Base-by-base conservation (phyloP, 331 rosid genomes). In the Dryas integrifolia region DNA sequence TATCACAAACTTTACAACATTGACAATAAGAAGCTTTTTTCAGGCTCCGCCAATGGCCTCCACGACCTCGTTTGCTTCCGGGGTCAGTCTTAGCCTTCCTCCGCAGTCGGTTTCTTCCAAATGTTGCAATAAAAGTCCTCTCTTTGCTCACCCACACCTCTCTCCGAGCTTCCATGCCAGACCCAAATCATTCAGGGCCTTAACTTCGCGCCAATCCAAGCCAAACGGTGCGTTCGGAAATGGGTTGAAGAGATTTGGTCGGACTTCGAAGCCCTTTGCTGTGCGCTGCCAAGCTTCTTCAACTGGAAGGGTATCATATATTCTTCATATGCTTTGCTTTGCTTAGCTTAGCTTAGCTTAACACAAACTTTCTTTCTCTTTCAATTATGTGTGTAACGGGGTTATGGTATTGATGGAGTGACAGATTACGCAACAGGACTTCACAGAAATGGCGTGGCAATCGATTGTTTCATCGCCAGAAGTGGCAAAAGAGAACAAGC, bases 391-490 rank as follows among this genome's bases (percentile, higher is more conserved):
- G 14, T 8, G 11, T 39, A 21, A 62, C 35, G 55, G 16, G 44
- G 18, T 49, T 67, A 73, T 59, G 67, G 51, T 69, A 79, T 76
- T 80, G 66, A 51, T 79, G 76, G 41, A 52, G 71, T 78, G 74
- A 45, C 92, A 95, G 98, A 87, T 95, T 82, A 78, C 96, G 5
- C 98, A 95, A 75, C 98, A 95, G 65, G 98, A 95, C 9, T 95
- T 95, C 76, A 95, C 98, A 5, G 98, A 95, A 57, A 89, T 95
- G 98, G 97, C 98, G 0, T 95, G 98, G 98, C 98, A 95, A 82
- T 91, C 87, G 0, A 87, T 95, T 76, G 92, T 92, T 74, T 83
- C 96, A 4, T 79, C 92, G 0, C 98, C 98, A 5, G 98, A 95
- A 80, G 93, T 95, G 72, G 98, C 98, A 0, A 95, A 89, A 75